Evolutionary conservation across 2,329 filamentous ascomycete genomes (phyloP), one percentile per base, ranked within the genome.

Genomic region (Colletotrichum brevisporum): DNA sequence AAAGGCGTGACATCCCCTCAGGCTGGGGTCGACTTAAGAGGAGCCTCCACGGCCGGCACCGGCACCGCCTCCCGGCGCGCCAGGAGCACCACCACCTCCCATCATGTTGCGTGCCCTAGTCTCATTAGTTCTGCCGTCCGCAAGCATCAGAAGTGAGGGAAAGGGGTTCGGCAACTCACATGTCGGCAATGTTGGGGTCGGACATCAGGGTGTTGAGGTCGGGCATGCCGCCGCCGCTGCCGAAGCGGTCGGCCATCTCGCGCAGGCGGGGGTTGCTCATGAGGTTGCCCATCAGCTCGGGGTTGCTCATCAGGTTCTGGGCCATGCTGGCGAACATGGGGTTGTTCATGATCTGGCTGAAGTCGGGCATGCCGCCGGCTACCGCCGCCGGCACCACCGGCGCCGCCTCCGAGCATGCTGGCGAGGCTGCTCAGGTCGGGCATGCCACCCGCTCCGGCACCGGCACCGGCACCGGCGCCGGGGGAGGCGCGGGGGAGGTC

Each of bases 271-370:
- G 96, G 85, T 99, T 98, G 86, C 86, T 94, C 95, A 99, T 97
- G 67, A 99, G 83, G 80, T 94, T 96, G 78, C 86, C 88, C 90
- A 98, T 92, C 85, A 95, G 90, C 10, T 97, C 93, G 0, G 96
- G 96, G 83, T 99, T 98, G 83, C 90, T 94, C 96, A 98, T 98
- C 63, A 99, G 83, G 81, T 94, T 97, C 85, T 98, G 94, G 5
- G 96, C 96, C 94, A 98, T 98, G 83, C 89, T 93, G 58, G 94
- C 90, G 83, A 99, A 97, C 96, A 98, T 98, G 64, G 96, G 96
- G 85, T 98, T 99, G 85, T 86, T 94, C 94, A 98, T 97, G 80
- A 99, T 91, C 72, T 89, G 89, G 72, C 89, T 83, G 26, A 99
- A 85, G 80, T 98, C 95, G 13, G 95, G 94, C 92, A 97, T 96